Evolutionary conservation across 2,329 filamentous ascomycete genomes (phyloP), one percentile per base, ranked within the genome.

Genomic region (Trichoderma sp.): DNA sequence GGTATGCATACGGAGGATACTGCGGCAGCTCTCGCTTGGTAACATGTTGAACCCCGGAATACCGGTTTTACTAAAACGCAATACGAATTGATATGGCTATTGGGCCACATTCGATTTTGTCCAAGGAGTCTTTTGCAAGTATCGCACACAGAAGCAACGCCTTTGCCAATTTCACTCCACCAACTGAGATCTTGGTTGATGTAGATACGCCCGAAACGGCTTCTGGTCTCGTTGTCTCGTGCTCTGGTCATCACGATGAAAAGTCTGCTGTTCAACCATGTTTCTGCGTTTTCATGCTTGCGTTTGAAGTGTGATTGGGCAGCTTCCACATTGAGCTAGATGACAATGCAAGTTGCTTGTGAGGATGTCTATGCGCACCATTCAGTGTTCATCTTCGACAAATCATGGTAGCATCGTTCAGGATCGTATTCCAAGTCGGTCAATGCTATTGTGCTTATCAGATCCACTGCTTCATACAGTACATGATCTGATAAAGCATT

Each of bases 261-360:
- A 9, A 45, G 1, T 10, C 12, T n/a, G 19, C 7, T 21, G 15
- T 21, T 24, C n/a, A 15, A 15, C 30, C n/a, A 12, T 24, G 15
- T 17, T 24, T 15, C 21, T 17, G 6, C 5, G 0, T 28, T n/a
- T 60, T 41, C 10, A 30, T 30, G 34, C 58, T 61, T 47, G 34
- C 24, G 45, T 52, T 12, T 9, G 4, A 24, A 44, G 17, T 21
- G 10, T 21, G 10, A 26, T 45, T 45, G 34, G 30, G 39, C 24
- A 61, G 48, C 58, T 61, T 61, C 58, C 48, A 34, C 34, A 43
- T 61, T 30, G 14, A 61, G 58, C 24, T 61, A 61, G 39, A 52
- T 6, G 12, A 30, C 17, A 44, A 17, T 51, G 26, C 28, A 24
- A 2, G 19, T n/a, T n/a, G n/a, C 7, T 15, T 19, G 21, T 52